Evolutionary conservation across 257 asterid species (phyloP), one percentile per base, ranked within the genome.

Genomic region (Solanum arcanum): DNA sequence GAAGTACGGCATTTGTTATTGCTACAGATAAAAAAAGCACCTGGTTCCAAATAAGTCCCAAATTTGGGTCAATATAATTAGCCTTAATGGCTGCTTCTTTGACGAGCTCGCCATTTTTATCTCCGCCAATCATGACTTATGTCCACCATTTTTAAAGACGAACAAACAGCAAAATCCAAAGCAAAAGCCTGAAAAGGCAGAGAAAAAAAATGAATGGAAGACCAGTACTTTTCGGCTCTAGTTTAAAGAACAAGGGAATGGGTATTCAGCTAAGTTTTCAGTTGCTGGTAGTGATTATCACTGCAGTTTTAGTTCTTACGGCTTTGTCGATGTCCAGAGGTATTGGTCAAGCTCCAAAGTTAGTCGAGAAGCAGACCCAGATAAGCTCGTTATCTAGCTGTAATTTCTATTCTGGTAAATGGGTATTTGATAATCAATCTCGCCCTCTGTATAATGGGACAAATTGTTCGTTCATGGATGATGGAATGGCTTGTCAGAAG

Each of bases 401-500:
- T 27, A 60, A 87, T 83, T 84, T 83, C 41, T 84, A 35, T 87
- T 83, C 87, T 35, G 89, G 89, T 3, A 87, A 75, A 49, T 87
- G 89, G 89, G 87, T 87, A 12, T 87, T 66, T 83, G 94, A 92
- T 87, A 59, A 90, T n/a, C 46, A 62, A 3, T 89, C 93, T 2
- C 60, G 42, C 60, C 94, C 94, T 60, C 80, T 91, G 5, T 93
- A 93, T 86, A 86, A 85, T 41, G 92, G 88, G 81, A 35, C 46
- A 8, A 20, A 86, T 2, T 93, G 95, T 72, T 80, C 90, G 3
- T 88, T 93, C 70, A 84, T 89, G 87, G 86, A 78, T 80, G 68
- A 86, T 5, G 90, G 85, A 12, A 90, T 86, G 59, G 88, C 91
- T 15, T 93, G 95, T 84, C 78, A 89, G 39, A 87, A 69, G 84